Conservation (phyloP, 371 early-diverging fungal species). For the Syncephalastrum monosporum region DNA sequence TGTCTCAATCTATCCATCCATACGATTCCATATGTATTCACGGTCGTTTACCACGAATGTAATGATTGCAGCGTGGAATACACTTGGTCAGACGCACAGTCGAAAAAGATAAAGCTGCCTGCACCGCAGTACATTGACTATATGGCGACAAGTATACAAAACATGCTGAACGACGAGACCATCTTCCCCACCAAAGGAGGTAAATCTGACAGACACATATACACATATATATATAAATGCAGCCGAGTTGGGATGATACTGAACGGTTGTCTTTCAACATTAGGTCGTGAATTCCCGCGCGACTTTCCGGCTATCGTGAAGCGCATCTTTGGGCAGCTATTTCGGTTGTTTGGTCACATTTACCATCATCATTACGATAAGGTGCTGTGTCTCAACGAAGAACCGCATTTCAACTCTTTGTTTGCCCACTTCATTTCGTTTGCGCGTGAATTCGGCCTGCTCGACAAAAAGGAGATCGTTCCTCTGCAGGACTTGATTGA, state of each 20-base stretch:
- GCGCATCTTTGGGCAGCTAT: constrained; percentile 79
- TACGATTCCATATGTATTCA: background rate
- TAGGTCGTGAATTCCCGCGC: constrained; percentile 76
- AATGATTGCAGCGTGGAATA: constrained; percentile 70
- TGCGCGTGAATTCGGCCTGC: constrained; percentile 85
- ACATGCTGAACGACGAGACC: constrained; percentile 80
- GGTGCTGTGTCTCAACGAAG: constrained; percentile 76
- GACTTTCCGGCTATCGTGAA: constrained; percentile 72
- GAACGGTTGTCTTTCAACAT: background rate
- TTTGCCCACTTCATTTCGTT: constrained; percentile 94
- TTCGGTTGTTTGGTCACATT: constrained; percentile 92
- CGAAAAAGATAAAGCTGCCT: constrained; percentile 77
- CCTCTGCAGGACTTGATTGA: constrained; percentile 82
- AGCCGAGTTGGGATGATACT: background rate
- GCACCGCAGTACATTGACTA: constrained; percentile 96
- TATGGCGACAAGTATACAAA: constrained; percentile 88
- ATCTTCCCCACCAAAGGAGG: constrained; percentile 82
- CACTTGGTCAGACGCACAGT: constrained; percentile 87
- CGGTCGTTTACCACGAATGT: constrained; percentile 3
- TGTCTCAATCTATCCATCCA: background rate
- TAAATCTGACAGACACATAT: constrained; percentile 8
- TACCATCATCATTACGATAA: constrained; percentile 92
- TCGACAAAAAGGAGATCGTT: constrained; percentile 88
- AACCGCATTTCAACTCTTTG: constrained; percentile 91
- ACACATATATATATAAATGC: no score